A percentile compares a stretch with the other conserved stretches of the same genome.
These are phyloP conservation scores for Dipteronia sinensis DNA, from an alignment of 345 rosid genomes.

Conservation along the genomic window DNA sequence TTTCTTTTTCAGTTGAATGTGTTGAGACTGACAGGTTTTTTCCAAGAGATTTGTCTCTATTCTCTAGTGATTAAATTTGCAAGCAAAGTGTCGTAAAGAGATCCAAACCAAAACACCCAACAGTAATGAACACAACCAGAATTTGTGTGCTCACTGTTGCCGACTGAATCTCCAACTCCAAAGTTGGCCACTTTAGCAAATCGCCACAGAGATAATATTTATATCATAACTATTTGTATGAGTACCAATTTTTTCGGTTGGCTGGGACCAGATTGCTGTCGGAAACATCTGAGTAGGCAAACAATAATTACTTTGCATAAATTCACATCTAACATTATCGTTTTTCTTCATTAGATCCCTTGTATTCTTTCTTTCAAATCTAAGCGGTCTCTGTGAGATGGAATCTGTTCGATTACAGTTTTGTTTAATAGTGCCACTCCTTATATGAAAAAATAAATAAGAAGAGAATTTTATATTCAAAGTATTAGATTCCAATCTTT, in stretches of 20 bases:
- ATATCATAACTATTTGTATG: not conserved
- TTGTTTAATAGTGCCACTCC: not conserved
- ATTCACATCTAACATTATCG: not conserved
- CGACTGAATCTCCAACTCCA: slow-evolving; percentile 7
- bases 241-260: not conserved
- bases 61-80: not conserved
- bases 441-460: too few species aligned
- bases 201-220: not conserved
- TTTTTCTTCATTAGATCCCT: not conserved
- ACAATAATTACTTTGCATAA: not conserved
- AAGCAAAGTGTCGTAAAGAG: not conserved
- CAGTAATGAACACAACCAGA: too few species aligned
- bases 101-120: too few species aligned
- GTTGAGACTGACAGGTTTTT: not conserved
- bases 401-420: not conserved
- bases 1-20: not conserved
- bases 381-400: not conserved
- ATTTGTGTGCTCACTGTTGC: not conserved
- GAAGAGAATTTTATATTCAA: not conserved
- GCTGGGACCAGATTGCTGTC: not conserved
- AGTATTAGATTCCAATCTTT: slow-evolving; percentile 10
- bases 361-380: not conserved
- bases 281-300: not conserved
- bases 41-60: not conserved
- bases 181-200: not conserved